Evolutionary conservation across 2,329 filamentous ascomycete species (phyloP).

Genomic region (Clonostachys rhizophaga): DNA sequence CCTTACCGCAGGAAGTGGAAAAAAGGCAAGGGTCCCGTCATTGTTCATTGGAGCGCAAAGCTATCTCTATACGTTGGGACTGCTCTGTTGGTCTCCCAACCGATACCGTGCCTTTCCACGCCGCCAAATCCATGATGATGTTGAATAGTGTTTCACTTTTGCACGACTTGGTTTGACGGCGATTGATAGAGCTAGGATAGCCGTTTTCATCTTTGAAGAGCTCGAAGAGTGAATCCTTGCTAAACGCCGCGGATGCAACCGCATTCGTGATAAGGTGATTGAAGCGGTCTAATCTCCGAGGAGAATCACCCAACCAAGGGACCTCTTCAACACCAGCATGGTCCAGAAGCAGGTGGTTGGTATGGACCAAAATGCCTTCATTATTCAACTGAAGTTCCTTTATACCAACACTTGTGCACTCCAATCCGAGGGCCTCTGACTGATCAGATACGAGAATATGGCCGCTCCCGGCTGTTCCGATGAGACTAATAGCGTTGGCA

Average conservation of each 20-base stretch:
- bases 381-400: slow-evolving; percentile 1
- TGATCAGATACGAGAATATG: slow-evolving; percentile 6
- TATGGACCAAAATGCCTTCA: slow-evolving; percentile 3
- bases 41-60: too few species aligned
- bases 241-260: neutral
- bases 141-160: slow-evolving; percentile 21
- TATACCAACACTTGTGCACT: slow-evolving; percentile 4
- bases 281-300: slow-evolving; percentile 12
- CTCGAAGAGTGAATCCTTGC: neutral
- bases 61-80: too few species aligned
- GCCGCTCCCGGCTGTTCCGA: slow-evolving; percentile 4
- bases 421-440: slow-evolving; percentile 2
- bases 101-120: slow-evolving; percentile 12
- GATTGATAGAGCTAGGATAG: slow-evolving; percentile 18
- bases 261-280: slow-evolving; percentile 10
- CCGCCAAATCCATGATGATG: slow-evolving; percentile 1
- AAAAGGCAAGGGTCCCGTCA: too few species aligned
- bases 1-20: too few species aligned
- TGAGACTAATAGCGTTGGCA: neutral
- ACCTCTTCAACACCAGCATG: slow-evolving; percentile 18
- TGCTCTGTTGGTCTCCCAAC: slow-evolving; percentile 15
- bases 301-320: slow-evolving; percentile 21
- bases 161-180: slow-evolving; percentile 11
- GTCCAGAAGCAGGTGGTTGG: slow-evolving; percentile 13
- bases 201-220: slow-evolving; percentile 19